A percentile compares a stretch with the other conserved stretches of the same genome.
Conservation (phyloP, 176 grass and related monocot species). For the Zizania latifolia region DNA sequence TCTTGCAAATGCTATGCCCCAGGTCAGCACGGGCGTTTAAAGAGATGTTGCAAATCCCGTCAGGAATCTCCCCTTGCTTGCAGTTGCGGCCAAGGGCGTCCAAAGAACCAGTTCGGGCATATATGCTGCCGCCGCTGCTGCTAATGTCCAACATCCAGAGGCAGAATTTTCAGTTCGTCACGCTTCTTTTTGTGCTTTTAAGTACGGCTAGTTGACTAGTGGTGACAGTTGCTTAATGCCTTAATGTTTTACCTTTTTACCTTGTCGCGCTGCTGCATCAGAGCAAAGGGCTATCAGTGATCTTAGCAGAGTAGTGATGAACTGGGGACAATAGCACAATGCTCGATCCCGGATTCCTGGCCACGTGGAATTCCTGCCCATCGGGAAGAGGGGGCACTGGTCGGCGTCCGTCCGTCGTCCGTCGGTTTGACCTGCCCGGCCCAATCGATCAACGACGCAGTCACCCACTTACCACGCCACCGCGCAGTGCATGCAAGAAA, state of each 20-base stretch:
- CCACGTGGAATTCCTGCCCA: background rate
- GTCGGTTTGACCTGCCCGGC: background rate
- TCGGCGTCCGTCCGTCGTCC: no score
- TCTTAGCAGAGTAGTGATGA: no score
- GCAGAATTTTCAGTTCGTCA: background rate
- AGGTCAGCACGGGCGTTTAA: constrained; percentile 16
- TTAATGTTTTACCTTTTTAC: no score
- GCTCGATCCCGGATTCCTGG: no score
- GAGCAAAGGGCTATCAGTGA: no score
- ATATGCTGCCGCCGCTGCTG: background rate
- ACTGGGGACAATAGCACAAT: background rate
- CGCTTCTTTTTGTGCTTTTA: background rate
- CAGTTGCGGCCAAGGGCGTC: background rate
- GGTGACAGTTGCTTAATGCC: background rate
- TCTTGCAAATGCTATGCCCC: background rate
- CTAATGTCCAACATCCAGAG: background rate
- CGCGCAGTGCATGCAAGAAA: background rate
- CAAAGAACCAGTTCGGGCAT: background rate
- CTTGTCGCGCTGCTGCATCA: background rate
- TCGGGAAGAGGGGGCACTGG: background rate
- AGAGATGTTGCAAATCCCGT: constrained; percentile 4
- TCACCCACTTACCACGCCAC: background rate
- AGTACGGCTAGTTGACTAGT: background rate
- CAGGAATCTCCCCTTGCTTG: constrained; percentile 26
- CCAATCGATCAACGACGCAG: background rate